These are phyloP conservation scores for Tetrapisispora fleetii DNA, from an alignment of 805 yeast genomes.

Conservation along the genomic window DNA sequence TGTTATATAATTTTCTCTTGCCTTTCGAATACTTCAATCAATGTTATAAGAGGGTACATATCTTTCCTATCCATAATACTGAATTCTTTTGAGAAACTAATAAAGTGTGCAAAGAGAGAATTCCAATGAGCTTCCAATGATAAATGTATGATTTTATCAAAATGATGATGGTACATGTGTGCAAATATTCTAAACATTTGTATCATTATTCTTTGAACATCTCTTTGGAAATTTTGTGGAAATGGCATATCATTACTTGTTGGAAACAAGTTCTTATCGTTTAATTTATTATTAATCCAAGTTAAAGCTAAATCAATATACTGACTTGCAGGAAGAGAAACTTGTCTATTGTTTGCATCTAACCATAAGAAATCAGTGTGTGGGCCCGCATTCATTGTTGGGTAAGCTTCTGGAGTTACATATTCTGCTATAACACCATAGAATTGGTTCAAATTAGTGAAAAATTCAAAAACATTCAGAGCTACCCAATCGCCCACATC, in stretches of 20 bases:
- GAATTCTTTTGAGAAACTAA: slow-evolving; percentile 79
- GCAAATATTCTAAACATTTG: slow-evolving; percentile 96
- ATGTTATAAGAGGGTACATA: slow-evolving; percentile 62
- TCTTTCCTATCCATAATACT: slow-evolving; percentile 71
- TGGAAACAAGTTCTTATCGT: slow-evolving; percentile 85
- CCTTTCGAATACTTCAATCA: slow-evolving; percentile 69
- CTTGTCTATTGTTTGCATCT: slow-evolving; percentile 68
- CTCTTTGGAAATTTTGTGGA: slow-evolving; percentile 74
- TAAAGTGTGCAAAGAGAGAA: slow-evolving; percentile 89
- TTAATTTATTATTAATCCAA: slow-evolving; percentile 81
- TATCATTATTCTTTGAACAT: slow-evolving; percentile 74
- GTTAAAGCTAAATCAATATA: slow-evolving; percentile 86
- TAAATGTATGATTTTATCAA: slow-evolving; percentile 84
- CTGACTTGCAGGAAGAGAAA: slow-evolving; percentile 83
- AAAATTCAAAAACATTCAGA: slow-evolving; percentile 79
- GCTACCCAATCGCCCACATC: slow-evolving; percentile 96
- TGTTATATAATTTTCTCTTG: slow-evolving; percentile 66
- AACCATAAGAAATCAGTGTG: slow-evolving; percentile 87
- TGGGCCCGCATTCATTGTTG: slow-evolving; percentile 95
- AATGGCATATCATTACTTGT: slow-evolving; percentile 83
- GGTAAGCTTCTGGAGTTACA: slow-evolving; percentile 80
- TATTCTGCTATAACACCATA: slow-evolving; percentile 87
- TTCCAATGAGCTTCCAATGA: slow-evolving; percentile 97
- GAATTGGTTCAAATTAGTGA: slow-evolving; percentile 75
- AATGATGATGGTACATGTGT: slow-evolving; percentile 88